Base-by-base conservation (phyloP, 2,329 filamentous ascomycete genomes). In the Ascochyta clinopodiicola region DNA sequence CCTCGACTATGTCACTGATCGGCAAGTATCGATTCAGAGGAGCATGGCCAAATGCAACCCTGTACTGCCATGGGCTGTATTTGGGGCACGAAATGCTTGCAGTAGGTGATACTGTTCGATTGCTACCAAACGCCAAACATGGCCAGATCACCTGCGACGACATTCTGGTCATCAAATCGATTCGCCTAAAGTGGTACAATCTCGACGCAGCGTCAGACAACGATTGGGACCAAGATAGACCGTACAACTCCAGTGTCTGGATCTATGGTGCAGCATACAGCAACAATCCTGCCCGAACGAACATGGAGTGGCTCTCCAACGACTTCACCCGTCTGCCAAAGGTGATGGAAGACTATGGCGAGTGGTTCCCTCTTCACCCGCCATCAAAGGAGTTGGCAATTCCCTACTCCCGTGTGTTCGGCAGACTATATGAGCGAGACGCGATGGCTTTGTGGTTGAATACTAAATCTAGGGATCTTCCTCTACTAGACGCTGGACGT, bases 41-140 rank as follows among this genome's bases (percentile, higher is more conserved):
- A 0, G 68, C 60, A 1, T 86, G 84, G 83, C 83, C 84, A 0
- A 69, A 81, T 15, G 83, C 82, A 0, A 75, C 71, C 0, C 76
- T 88, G n/a, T 80, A 78, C 47, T 82, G 78, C 53, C 77, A 78
- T 44, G 84, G 81, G 0, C 77, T 86, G 6, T 87, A 80, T 57
- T 67, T 88, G 2, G 85, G 86, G 0, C 66, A 81, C 3, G 86
- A 88, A 63, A 72, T 86, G 27, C 66, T 87, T 10, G 73, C 78
- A 5, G 67, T 81, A 4, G 83, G 83, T 1, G 86, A 88, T 56
- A 72, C 77, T 0, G 79, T 87, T 2, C 82, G 84, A 5, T 68
- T 88, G 3, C 53, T 72, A 0, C 75, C 71, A 2, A 63, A 63
- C 49, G 24, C 36, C 1, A 47, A 21, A 1, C 39, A 32, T 37